Conservation (phyloP, 2,329 filamentous ascomycete species). For the Botrytis squamosa region DNA sequence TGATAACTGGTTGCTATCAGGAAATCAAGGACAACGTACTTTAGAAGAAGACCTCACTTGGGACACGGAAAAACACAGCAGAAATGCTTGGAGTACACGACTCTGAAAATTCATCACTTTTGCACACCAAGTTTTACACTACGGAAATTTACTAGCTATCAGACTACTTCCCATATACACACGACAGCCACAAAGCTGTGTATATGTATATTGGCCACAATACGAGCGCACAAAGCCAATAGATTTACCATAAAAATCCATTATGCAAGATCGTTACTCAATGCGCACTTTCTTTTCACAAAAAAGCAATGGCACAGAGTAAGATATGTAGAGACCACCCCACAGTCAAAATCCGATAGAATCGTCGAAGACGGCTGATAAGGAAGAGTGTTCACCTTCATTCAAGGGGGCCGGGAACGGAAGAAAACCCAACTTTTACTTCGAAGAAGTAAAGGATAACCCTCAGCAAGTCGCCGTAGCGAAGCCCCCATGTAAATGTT, state of each 20-base stretch:
- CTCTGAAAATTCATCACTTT: not conserved
- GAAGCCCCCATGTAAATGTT: constrained; percentile 41
- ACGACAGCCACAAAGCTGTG: not conserved
- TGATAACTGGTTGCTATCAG: not conserved
- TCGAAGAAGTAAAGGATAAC: constrained; percentile 35
- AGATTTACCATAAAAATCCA: not conserved
- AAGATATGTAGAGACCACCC: constrained; percentile 43
- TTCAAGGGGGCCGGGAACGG: constrained; percentile 46
- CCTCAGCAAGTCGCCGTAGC: constrained; percentile 45
- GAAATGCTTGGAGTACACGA: not conserved
- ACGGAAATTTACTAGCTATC: not conserved
- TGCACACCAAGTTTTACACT: not conserved
- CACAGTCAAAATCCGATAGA: constrained; percentile 45
- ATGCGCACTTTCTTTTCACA: too few relatives aligned
- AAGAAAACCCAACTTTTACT: constrained; percentile 40
- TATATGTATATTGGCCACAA: too few relatives aligned
- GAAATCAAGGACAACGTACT: not conserved
- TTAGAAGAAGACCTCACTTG: not conserved
- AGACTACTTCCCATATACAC: not conserved
- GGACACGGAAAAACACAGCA: not conserved
- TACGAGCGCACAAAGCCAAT: not conserved
- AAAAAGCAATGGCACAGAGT: not conserved
- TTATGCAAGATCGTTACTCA: not conserved
- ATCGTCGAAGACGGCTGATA: constrained; percentile 43
- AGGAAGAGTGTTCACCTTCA: constrained; percentile 44